phyloP scores from a whole-genome alignment of 2,329 filamentous ascomycete species.

The Fonsecaea monophora region DNA sequence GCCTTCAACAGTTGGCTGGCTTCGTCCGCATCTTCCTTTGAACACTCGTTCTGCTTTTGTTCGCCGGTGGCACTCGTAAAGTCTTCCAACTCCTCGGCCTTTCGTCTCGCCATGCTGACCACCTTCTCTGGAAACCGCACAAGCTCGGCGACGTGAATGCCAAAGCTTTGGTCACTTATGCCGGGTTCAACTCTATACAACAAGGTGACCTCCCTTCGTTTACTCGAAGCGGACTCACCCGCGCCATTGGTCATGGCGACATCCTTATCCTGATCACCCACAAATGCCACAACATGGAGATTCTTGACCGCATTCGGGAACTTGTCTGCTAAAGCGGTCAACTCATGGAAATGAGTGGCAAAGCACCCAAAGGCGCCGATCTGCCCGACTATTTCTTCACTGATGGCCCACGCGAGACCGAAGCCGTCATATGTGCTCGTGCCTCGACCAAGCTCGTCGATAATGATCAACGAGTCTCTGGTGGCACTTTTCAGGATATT shows the following conservation, averaged over 20 bases:
- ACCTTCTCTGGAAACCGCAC: conserved; percentile 97
- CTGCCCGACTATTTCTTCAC: conserved; percentile 93
- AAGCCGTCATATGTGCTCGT: conserved; percentile 99
- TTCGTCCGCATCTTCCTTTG: conserved; percentile 85
- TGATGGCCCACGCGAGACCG: conserved; percentile 98
- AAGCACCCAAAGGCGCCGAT: conserved; percentile 95
- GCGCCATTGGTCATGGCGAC: conserved; percentile 40
- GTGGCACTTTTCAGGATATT: conserved; percentile 98
- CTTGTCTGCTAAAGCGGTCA: conserved; percentile 86
- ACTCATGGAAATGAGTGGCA: conserved; percentile 97
- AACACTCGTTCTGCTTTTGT: conserved; percentile 63
- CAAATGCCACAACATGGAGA: conserved; percentile 94
- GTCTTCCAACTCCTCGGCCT: conserved; percentile 97
- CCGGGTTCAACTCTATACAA: conserved; percentile 96
- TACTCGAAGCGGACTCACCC: conserved; percentile 52
- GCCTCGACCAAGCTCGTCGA: conserved; percentile 94
- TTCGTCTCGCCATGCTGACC: conserved; percentile 98
- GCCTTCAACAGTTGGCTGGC: conserved; percentile 85
- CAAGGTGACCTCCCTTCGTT: conserved; percentile 83
- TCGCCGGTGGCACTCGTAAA: conserved; percentile 75
- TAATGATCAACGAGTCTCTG: conserved; percentile 94
- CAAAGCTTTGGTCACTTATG: conserved; percentile 96
- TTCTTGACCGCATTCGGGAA: conserved; percentile 85
- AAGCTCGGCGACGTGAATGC: conserved; percentile 96
- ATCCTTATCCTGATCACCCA: conserved; percentile 57